Base-by-base conservation (phyloP, 1,139 yeast genomes). In the Nakaseomyces bracarensis region DNA sequence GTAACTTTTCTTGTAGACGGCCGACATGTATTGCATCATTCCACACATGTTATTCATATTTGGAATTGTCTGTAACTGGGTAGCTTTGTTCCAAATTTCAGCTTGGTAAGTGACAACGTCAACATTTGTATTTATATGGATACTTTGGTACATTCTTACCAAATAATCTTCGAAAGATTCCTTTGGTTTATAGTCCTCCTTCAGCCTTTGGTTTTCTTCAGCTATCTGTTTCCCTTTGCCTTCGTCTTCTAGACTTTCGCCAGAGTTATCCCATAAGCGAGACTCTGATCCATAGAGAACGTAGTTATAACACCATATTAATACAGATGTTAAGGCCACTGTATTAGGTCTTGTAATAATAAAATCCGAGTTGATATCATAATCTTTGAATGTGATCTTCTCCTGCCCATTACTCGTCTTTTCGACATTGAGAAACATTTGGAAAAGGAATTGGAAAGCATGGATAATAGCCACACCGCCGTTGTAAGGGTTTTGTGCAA, bases 391-490 rank as follows among this genome's bases (percentile, higher is more conserved):
- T 3, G 30, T 22, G 8, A 35, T 23, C 25, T 27, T 18, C 21
- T 27, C 28, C 20, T 23, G 21, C 9, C 65, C 28, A 20, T 41
- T 39, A 26, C 53, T 53, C 43, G 54, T 43, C 44, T 47, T 67
- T 67, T 47, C 66, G 67, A 31, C 77, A 74, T 28, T 70, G 60
- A 80, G 60, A 63, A 79, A 72, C 57, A 77, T 68, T 46, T 79
- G 82, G 74, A 82, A 79, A 18, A 79, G 58, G 35, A 76, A 65
- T 54, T 78, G 64, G 54, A 75, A 79, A 46, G 83, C 78, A 56
- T 79, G 84, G 6, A 80, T 66, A n/a, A 79, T 75, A 36, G 77
- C 70, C 23, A 69, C 61, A 47, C 65, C 67, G 23, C 71, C 75
- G 48, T 59, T 66, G 31, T 58, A 64, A 8, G 53, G 47, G 29